Evolutionary conservation across 2,329 filamentous ascomycete species (phyloP).

Genomic region (Exophiala lecanii-corni): DNA sequence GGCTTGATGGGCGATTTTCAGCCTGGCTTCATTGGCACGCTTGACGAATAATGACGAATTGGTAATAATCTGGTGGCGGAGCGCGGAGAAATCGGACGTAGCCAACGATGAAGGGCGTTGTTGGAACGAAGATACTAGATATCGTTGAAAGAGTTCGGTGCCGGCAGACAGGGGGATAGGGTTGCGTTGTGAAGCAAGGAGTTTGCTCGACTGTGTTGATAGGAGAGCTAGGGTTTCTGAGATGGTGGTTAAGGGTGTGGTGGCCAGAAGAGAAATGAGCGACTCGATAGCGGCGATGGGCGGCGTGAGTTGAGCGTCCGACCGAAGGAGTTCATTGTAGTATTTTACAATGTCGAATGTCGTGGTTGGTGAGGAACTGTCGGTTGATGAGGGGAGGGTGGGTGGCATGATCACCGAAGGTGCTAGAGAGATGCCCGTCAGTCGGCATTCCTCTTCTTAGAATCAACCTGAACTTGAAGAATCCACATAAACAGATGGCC

Average conservation of each 20-base stretch:
- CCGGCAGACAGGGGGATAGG: conserved; percentile 89
- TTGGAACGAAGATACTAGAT: conserved; percentile 71
- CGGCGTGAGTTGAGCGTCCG: conserved; percentile 85
- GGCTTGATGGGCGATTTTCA: conserved; percentile 76
- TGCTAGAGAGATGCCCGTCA: no score
- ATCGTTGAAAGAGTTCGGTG: conserved; percentile 92
- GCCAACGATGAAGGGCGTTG: conserved; percentile 42
- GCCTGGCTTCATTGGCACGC: conserved; percentile 69
- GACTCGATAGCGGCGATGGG: conserved; percentile 92
- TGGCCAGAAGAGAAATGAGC: conserved; percentile 77
- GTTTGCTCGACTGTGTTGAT: conserved; percentile 67
- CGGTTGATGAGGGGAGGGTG: conserved; percentile 7
- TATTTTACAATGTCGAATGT: conserved; percentile 55
- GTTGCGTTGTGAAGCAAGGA: conserved; percentile 77
- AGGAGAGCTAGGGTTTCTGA: conserved; percentile 90
- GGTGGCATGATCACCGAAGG: conserved; percentile 11
- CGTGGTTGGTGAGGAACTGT: conserved; percentile 13
- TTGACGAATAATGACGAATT: conserved; percentile 85
- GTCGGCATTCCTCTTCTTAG: no score
- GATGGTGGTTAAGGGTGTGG: conserved; percentile 76
- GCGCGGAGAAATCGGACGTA: conserved; percentile 70
- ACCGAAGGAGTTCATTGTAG: conserved; percentile 59
- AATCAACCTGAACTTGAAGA: no score
- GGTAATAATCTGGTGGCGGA: conserved; percentile 75
- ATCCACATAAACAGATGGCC: no score